Conservation (phyloP, 208 protist genomes). For the Vickermania ingenoplastis region DNA sequence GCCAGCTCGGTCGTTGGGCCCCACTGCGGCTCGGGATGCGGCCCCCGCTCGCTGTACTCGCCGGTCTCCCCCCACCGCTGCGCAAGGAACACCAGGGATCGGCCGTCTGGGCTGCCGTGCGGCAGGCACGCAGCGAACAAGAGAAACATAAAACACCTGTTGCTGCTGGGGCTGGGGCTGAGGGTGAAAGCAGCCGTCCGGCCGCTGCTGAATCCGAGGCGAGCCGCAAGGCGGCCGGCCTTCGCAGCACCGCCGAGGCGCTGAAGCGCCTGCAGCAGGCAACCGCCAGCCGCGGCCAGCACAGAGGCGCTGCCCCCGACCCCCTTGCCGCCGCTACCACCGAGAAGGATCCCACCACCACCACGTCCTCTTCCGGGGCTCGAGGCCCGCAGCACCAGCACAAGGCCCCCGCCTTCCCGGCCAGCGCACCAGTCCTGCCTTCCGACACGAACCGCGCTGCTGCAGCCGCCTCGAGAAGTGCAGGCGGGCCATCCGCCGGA, state of each 20-base stretch:
- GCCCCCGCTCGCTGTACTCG: constrained; percentile 6
- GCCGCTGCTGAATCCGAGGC: not conserved
- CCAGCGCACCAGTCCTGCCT: not conserved
- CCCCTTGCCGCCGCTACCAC: not conserved
- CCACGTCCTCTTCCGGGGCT: too few species aligned
- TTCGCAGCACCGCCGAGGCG: not conserved
- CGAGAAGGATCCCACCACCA: too few species aligned
- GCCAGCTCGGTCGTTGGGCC: constrained; percentile 63
- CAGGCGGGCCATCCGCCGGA: too few species aligned
- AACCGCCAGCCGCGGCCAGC: not conserved
- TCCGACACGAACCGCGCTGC: too few species aligned
- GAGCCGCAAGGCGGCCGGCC: not conserved
- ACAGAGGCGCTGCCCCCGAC: not conserved
- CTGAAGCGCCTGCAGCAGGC: not conserved
- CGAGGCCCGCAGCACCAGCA: not conserved
- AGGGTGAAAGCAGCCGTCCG: not conserved
- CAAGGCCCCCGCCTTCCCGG: not conserved
- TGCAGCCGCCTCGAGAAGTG: too few species aligned
- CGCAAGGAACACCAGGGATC: constrained; percentile 46
- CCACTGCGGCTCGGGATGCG: constrained; percentile 15
- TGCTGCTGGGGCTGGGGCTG: too few species aligned
- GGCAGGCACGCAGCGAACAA: constrained; percentile 7
- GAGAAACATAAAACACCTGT: too few species aligned
- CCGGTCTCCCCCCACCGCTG: constrained; percentile 49
- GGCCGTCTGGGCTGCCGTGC: constrained; percentile 38